Conservation (phyloP, 1,139 yeast genomes). For the Sporopachydermia cereana region DNA sequence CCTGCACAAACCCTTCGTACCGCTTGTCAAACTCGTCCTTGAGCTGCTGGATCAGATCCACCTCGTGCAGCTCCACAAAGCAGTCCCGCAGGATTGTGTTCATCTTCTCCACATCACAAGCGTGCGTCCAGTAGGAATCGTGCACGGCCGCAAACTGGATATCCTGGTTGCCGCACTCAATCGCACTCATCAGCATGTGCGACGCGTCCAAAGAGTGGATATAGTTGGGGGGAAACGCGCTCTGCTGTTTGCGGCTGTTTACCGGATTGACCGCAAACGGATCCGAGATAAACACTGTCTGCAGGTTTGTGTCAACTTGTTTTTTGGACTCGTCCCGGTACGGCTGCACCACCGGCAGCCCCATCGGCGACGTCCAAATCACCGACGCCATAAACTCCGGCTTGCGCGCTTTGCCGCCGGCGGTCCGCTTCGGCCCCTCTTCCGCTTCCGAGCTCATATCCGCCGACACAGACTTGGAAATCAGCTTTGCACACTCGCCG, state of each 20-base stretch:
- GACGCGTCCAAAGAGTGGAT: conserved; percentile 95
- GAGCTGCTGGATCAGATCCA: conserved; percentile 57
- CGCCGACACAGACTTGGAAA: conserved; percentile 65
- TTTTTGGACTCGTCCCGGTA: conserved; percentile 59
- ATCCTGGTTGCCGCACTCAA: conserved; percentile 54
- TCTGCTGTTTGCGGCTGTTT: conserved; percentile 77
- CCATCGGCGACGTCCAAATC: conserved; percentile 95
- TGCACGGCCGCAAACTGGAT: conserved; percentile 93
- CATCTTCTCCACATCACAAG: conserved; percentile 69
- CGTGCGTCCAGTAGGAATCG: conserved; percentile 98
- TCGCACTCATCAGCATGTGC: conserved; percentile 88
- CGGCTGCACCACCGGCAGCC: conserved; percentile 93
- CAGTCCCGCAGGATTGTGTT: conserved; percentile 63
- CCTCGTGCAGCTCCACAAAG: conserved; percentile 67
- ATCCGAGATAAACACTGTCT: conserved; percentile 70
- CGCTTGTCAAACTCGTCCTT: conserved; percentile 73
- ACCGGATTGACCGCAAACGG: conserved; percentile 78
- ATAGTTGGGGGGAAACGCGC: conserved; percentile 93
- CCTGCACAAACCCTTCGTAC: conserved; percentile 49
- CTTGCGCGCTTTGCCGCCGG: conserved; percentile 20
- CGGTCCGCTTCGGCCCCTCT: conserved; percentile 12
- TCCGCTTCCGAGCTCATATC: conserved; percentile 32
- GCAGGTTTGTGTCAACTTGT: conserved; percentile 66
- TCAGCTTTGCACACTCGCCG: conserved; percentile 71
- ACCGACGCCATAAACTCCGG: conserved; percentile 74